Evolutionary conservation across 2,329 filamentous ascomycete genomes (phyloP).

Genomic region (Delphinella strobiligena): DNA sequence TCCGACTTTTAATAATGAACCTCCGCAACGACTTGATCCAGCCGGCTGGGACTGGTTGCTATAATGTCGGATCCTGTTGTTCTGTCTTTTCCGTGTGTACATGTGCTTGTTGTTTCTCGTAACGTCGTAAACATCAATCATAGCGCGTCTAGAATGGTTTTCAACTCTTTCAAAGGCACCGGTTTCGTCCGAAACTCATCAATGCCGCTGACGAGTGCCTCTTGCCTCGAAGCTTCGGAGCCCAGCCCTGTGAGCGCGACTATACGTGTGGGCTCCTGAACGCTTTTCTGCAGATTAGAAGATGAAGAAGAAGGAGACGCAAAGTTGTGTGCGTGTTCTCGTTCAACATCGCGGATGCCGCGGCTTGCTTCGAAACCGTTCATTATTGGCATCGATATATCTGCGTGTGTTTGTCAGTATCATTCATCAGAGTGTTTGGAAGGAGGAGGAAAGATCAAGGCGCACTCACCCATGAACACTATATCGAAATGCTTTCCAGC

Average conservation of each 20-base stretch:
- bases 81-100: too few species aligned
- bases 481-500: conserved; percentile 1
- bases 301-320: too few species aligned
- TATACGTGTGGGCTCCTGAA: conserved; percentile 11
- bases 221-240: conserved; percentile 11
- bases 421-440: too few species aligned
- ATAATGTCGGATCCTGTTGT: too few species aligned
- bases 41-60: too few species aligned
- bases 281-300: neutral
- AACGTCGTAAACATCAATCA: too few species aligned
- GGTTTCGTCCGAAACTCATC: conserved; percentile 21
- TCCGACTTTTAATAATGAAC: too few species aligned
- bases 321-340: neutral
- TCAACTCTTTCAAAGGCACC: conserved; percentile 19
- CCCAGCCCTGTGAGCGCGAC: conserved; percentile 15
- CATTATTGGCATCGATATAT: conserved; percentile 11
- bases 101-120: too few species aligned
- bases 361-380: conserved; percentile 20
- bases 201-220: conserved; percentile 19
- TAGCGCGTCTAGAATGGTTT: neutral
- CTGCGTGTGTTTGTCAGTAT: too few species aligned
- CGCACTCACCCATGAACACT: conserved; percentile 10
- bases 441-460: too few species aligned
- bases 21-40: too few species aligned
- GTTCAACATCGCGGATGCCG: conserved; percentile 19